phyloP scores from a whole-genome alignment of 2,329 filamentous ascomycete genomes.

The Didymella arachidicola region DNA sequence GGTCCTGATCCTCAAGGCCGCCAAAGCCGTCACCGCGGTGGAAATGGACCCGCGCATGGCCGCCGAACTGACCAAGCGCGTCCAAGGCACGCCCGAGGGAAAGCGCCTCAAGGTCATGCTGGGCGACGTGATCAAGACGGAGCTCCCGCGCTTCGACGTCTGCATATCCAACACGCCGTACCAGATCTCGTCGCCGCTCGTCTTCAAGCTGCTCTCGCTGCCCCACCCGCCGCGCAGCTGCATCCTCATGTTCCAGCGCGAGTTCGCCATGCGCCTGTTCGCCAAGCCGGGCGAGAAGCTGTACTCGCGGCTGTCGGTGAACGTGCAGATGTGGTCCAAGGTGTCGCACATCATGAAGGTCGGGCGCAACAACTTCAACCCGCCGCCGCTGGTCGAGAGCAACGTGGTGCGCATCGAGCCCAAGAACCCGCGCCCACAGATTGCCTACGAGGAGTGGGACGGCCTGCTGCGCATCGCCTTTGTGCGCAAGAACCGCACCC shows the following conservation, averaged over 20 bases:
- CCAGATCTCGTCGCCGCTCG: constrained; percentile 86
- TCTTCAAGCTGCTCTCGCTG: constrained; percentile 86
- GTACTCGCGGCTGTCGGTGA: constrained; percentile 89
- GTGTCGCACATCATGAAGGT: constrained; percentile 85
- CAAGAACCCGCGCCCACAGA: constrained; percentile 83
- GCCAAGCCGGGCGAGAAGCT: constrained; percentile 87
- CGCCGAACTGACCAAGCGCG: constrained; percentile 90
- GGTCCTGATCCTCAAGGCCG: constrained; percentile 85
- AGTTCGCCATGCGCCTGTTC: constrained; percentile 90
- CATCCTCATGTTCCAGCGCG: constrained; percentile 95
- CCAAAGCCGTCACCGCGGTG: constrained; percentile 82
- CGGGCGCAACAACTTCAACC: constrained; percentile 94
- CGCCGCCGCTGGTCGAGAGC: constrained; percentile 89
- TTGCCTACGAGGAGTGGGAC: constrained; percentile 95
- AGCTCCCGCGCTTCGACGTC: constrained; percentile 77
- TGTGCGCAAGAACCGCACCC: constrained; percentile 87
- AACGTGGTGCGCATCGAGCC: constrained; percentile 90
- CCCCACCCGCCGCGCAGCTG: constrained; percentile 81
- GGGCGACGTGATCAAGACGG: constrained; percentile 90
- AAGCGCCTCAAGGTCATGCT: constrained; percentile 87
- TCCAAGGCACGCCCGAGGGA: constrained; percentile 81
- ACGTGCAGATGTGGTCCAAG: constrained; percentile 89
- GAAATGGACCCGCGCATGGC: constrained; percentile 97
- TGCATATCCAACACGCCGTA: constrained; percentile 82
- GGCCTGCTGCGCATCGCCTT: constrained; percentile 85